phyloP scores from a whole-genome alignment of 2,329 filamentous ascomycete species.

The Exophiala xenobiotica region DNA sequence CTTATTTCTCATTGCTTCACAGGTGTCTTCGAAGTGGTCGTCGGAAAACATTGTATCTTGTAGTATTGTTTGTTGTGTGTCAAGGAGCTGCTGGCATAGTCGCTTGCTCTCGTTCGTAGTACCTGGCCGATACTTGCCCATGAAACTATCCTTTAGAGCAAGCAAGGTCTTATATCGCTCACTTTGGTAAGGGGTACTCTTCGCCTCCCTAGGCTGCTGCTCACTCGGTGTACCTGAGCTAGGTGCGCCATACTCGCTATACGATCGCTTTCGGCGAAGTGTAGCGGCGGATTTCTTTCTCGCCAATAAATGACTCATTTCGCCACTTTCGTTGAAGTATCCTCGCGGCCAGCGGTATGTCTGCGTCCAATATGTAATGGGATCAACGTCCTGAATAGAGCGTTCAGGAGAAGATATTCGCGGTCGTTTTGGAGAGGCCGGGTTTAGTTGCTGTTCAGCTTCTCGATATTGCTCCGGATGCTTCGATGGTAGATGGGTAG shows the following conservation, averaged over 20 bases:
- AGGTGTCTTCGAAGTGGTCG: slow-evolving; percentile 37
- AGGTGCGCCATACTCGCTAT: slow-evolving; percentile 21
- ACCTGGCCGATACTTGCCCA: slow-evolving; percentile 16
- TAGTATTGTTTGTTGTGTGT: not conserved
- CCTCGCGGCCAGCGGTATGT: slow-evolving; percentile 32
- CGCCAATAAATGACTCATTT: slow-evolving; percentile 36
- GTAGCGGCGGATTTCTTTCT: slow-evolving; percentile 26
- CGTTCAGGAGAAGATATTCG: slow-evolving; percentile 8
- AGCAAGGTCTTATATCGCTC: slow-evolving; percentile 21
- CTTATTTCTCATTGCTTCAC: slow-evolving; percentile 32
- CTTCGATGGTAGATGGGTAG: slow-evolving; percentile 11
- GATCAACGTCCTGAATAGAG: slow-evolving; percentile 28
- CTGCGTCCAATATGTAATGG: slow-evolving; percentile 33
- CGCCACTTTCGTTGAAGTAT: slow-evolving; percentile 30
- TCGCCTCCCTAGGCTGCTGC: slow-evolving; percentile 25
- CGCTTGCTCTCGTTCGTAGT: not conserved
- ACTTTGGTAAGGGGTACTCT: slow-evolving; percentile 26
- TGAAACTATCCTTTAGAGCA: slow-evolving; percentile 26
- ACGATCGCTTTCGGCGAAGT: slow-evolving; percentile 28
- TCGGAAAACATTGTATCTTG: slow-evolving; percentile 36
- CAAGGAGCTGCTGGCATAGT: not conserved
- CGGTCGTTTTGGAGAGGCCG: slow-evolving; percentile 14
- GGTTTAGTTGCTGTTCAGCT: slow-evolving; percentile 13
- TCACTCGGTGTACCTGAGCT: slow-evolving; percentile 29
- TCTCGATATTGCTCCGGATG: slow-evolving; percentile 16